These are phyloP conservation scores for Cymbopogon flexuosus DNA, from an alignment of 202 grass and related monocot genomes.

Conservation along the genomic window DNA sequence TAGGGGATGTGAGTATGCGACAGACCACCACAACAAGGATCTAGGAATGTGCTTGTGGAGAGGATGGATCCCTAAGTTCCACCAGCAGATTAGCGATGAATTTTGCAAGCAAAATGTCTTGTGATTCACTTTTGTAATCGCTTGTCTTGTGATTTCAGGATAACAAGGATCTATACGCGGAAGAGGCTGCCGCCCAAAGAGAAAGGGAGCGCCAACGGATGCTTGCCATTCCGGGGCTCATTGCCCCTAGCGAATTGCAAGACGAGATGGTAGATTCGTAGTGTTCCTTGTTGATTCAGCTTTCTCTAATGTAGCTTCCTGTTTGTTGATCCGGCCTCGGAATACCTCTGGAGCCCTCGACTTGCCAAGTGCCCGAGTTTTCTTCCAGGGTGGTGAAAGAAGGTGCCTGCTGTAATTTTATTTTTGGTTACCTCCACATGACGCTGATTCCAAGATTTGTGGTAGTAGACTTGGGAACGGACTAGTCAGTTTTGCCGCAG, in stretches of 20 bases:
- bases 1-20: neutral
- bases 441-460: slow-evolving; percentile 51
- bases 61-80: neutral
- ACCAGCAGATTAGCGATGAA: neutral
- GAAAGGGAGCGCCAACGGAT: slow-evolving; percentile 91
- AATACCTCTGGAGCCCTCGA: slow-evolving; percentile 47
- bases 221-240: slow-evolving; percentile 91
- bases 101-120: neutral
- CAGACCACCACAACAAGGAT: neutral
- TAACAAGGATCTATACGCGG: slow-evolving; percentile 97
- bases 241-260: slow-evolving; percentile 92
- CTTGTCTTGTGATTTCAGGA: slow-evolving; percentile 49
- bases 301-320: slow-evolving; percentile 37
- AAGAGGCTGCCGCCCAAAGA: slow-evolving; percentile 90
- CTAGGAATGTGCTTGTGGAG: neutral
- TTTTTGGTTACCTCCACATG: slow-evolving; percentile 42
- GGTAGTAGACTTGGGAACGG: slow-evolving; percentile 41
- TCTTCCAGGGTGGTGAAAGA: slow-evolving; percentile 53
- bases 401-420: slow-evolving; percentile 59
- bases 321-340: slow-evolving; percentile 36
- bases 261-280: slow-evolving; percentile 99
- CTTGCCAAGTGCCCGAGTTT: slow-evolving; percentile 39
- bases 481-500: slow-evolving; percentile 42
- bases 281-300: slow-evolving; percentile 22
- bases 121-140: neutral